Percentiles rank a stretch among this genome's conserved stretches.
Conservation (phyloP, 805 yeast genomes). For the Pichia heedii region DNA sequence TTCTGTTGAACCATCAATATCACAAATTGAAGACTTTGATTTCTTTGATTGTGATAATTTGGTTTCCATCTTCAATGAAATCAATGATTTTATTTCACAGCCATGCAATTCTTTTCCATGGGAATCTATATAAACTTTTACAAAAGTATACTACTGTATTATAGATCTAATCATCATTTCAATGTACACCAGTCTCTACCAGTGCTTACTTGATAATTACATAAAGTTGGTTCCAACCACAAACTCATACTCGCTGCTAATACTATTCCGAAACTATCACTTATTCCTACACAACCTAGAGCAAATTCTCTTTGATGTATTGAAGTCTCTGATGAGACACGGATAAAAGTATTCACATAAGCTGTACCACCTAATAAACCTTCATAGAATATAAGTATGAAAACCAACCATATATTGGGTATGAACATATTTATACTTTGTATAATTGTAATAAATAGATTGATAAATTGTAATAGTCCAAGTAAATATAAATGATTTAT, state of each 20-base stretch:
- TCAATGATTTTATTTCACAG: not conserved
- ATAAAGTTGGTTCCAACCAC: slow-evolving; percentile 64
- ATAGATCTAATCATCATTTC: too few species aligned
- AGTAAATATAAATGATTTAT: slow-evolving; percentile 51
- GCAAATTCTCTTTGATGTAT: slow-evolving; percentile 60
- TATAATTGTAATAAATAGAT: slow-evolving; percentile 45
- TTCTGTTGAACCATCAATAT: not conserved
- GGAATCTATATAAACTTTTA: not conserved
- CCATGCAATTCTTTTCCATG: too few species aligned
- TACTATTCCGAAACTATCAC: slow-evolving; percentile 80
- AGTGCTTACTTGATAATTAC: slow-evolving; percentile 56
- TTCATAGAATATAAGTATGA: slow-evolving; percentile 69
- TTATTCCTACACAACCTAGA: slow-evolving; percentile 73
- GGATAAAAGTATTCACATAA: slow-evolving; percentile 80
- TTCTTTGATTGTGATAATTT: slow-evolving; percentile 2
- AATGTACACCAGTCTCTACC: slow-evolving; percentile 76
- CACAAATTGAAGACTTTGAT: slow-evolving; percentile 1
- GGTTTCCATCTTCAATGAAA: not conserved
- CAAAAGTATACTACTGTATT: too few species aligned
- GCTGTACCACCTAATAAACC: slow-evolving; percentile 87
- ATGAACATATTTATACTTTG: slow-evolving; percentile 59
- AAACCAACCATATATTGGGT: slow-evolving; percentile 51
- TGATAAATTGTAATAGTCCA: slow-evolving; percentile 57
- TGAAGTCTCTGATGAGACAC: slow-evolving; percentile 53
- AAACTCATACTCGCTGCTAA: slow-evolving; percentile 70